Evolutionary conservation across 345 rosid species (phyloP).

Genomic region (Populus nigra): DNA sequence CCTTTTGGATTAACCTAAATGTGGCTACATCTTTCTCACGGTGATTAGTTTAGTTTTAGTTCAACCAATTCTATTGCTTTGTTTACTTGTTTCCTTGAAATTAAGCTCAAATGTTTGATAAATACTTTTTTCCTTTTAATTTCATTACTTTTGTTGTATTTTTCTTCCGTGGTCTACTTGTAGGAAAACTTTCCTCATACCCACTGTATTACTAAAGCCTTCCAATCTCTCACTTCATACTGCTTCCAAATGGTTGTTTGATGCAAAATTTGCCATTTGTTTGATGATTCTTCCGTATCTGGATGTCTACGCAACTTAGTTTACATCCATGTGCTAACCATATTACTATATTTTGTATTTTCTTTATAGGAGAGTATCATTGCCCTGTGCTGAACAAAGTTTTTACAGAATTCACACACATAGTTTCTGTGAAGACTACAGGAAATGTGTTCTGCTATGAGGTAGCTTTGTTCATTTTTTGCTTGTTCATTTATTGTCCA

Average conservation of each 20-base stretch:
- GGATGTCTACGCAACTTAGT: neutral
- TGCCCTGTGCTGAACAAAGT: constrained; percentile 93
- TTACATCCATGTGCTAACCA: constrained; percentile 4
- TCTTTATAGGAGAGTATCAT: constrained; percentile 69
- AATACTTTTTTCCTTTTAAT: neutral
- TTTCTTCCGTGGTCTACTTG: neutral
- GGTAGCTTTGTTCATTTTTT: constrained; percentile 37
- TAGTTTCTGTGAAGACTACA: constrained; percentile 85
- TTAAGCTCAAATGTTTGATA: neutral
- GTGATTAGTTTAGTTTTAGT: neutral
- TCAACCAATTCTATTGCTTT: neutral
- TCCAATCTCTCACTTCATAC: neutral
- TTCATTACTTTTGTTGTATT: neutral
- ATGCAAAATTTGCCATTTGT: neutral
- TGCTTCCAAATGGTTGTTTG: neutral
- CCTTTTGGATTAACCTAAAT: neutral
- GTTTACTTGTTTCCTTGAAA: neutral
- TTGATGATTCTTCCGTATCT: neutral
- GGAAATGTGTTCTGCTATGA: constrained; percentile 90
- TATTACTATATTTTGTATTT: constrained; percentile 7
- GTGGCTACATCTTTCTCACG: neutral
- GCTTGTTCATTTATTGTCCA: neutral
- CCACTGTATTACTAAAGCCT: neutral
- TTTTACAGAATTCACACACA: constrained; percentile 85
- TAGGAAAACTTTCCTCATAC: neutral